Base-by-base conservation (phyloP, 805 yeast species). In the Kazachstania martiniae region DNA sequence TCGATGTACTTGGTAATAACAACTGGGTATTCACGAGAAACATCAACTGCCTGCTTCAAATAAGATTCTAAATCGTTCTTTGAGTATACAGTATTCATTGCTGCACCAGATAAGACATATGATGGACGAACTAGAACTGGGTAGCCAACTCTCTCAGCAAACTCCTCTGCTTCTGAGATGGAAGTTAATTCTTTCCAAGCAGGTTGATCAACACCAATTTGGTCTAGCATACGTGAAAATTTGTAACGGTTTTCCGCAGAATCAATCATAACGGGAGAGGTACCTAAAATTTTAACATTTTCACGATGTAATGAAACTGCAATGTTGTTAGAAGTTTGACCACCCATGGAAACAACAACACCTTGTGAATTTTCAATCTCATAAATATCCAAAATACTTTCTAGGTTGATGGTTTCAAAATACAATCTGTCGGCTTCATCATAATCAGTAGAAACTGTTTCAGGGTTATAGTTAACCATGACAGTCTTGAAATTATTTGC, bases 161-260 rank as follows among this genome's bases (percentile, higher is more conserved):
- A 89, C 27, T 65, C 75, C 58, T 84, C 93, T 38, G 98, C 97
- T 61, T 89, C 97, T 25, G 70, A 84, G 37, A 85, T 69, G 16
- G 95, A 83, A 23, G 97, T 86, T 49, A 89, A 72, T 62, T 89
- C 98, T 61, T 87, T 89, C 98, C 98, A 89, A 24, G 95, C 95
- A 27, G 98, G 98, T 65, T 89, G 98, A 63, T 89, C 98, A 42
- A 89, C 96, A 35, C 94, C 95, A 52, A 89, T 89, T 46, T 74
- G 74, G 62, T 89, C 98, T 64, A 89, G 71, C 93, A 89, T 86
- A 63, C 95, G 83, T 27, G 95, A 85, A 67, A 89, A 89, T 66
- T 91, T 89, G 72, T 85, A 87, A 66, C 98, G 76, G 65, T 89
- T 87, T 69, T 89, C 98, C 42, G 98, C 98, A 40, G 93, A 76